Base-by-base conservation (phyloP, 768 basidiomycete species). In the Tulasnella sp. region DNA sequence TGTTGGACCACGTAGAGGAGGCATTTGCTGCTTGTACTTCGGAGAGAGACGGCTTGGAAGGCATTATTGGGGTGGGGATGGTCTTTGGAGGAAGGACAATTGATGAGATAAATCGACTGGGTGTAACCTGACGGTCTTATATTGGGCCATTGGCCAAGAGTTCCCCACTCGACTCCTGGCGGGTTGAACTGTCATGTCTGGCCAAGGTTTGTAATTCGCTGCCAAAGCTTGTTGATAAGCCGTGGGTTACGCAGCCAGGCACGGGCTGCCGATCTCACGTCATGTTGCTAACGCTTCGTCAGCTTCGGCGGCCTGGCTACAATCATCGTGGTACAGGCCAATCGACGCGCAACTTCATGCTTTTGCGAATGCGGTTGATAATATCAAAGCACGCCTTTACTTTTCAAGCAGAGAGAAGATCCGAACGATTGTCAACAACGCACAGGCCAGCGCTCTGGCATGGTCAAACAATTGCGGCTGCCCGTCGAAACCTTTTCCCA, bases 11-110 rank as follows among this genome's bases (percentile, higher is more conserved):
- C 10, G 71, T 71, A 14, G 68, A 12, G 34, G 80, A 56, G n/a
- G 79, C 71, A 42, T 81, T 81, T 14, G 71, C 5, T 24, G 46
- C 48, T 39, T 71, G 31, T 40, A 71, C 80, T 48, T n/a, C 40
- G 19, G 80, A 18, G 44, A 81, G 79, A 62, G 56, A 76, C n/a
- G 79, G 75, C 39, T 77, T 74, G 38, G 72, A 42, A 46, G 72
- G 19, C 62, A 74, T 74, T 68, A 31, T 34, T 68, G n/a, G 18
- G n/a, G 62, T 34, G 3, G 34, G 14, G 34, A 14, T 14, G 34
- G 9, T 52, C 4, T 14, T 27, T 34, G 7, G 27, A n/a, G 24
- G 58, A 31, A 21, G 27, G 3, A 31, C 3, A 27, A 3, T 52
- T 52, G 48, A 4, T 52, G 42, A 44, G 42, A 44, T 44, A 1